These are phyloP conservation scores for Diplocarpon rosae DNA, from an alignment of 2,329 filamentous ascomycete genomes.

Conservation along the genomic window DNA sequence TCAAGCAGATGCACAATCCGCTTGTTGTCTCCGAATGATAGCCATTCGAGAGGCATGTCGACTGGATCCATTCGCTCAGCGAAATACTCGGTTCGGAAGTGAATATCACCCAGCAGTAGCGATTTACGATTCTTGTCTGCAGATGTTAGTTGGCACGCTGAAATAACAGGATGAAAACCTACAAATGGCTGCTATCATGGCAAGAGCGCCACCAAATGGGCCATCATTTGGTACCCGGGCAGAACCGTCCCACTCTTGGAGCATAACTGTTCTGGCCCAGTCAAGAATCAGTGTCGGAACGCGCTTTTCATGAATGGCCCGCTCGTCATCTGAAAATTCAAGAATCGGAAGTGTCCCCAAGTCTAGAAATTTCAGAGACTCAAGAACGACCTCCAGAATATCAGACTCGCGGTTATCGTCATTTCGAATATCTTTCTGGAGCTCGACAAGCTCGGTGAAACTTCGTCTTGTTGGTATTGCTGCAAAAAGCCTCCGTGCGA, in stretches of 20 bases:
- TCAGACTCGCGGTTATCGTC: constrained; percentile 17
- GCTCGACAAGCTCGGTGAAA: constrained; percentile 23
- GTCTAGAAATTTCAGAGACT: constrained; percentile 33
- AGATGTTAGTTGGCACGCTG: constrained; percentile 5
- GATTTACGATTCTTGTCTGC: constrained; percentile 50
- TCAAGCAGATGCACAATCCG: constrained; percentile 66
- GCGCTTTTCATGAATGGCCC: constrained; percentile 44
- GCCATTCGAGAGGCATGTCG: constrained; percentile 63
- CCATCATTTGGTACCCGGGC: constrained; percentile 59
- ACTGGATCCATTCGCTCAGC: constrained; percentile 65
- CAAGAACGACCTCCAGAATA: constrained; percentile 24
- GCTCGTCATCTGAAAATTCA: constrained; percentile 39
- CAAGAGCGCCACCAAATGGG: constrained; percentile 65
- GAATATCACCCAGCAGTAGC: constrained; percentile 53
- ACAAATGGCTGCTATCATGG: constrained; percentile 63
- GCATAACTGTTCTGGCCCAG: constrained; percentile 63
- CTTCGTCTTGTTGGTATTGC: constrained; percentile 34
- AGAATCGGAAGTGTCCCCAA: constrained; percentile 28
- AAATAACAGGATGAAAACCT: constrained; percentile 29
- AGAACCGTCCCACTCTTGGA: constrained; percentile 72
- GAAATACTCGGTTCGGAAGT: constrained; percentile 67
- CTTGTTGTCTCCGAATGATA: constrained; percentile 47
- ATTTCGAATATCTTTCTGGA: constrained; percentile 18
- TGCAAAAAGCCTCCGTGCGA: constrained; percentile 47
- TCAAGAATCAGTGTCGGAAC: constrained; percentile 50